These are phyloP conservation scores for Phalaenopsis equestris DNA, from an alignment of 106 monocot genomes.

Conservation along the genomic window DNA sequence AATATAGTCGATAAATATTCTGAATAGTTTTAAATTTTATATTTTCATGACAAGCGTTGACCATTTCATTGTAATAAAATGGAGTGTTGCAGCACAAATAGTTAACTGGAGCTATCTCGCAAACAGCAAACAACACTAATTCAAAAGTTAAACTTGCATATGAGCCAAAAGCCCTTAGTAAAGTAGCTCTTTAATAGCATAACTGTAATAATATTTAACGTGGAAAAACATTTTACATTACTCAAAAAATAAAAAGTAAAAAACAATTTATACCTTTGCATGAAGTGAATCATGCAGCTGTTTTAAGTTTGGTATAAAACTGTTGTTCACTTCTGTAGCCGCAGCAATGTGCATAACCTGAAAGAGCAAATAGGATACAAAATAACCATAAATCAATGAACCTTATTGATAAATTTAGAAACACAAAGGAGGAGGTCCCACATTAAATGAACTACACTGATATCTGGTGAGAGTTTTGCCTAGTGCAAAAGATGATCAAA, in stretches of 20 bases:
- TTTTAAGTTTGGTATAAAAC: conserved; percentile 69
- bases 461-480: neutral
- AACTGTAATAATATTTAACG: neutral
- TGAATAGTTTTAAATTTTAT: neutral
- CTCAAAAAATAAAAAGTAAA: neutral
- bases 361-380: conserved; percentile 9
- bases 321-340: conserved; percentile 74
- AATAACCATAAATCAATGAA: neutral
- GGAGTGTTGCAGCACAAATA: neutral
- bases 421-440: neutral
- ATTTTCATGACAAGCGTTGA: neutral
- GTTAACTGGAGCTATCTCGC: neutral
- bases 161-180: neutral
- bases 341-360: conserved; percentile 99
- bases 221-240: neutral
- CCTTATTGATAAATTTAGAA: neutral
- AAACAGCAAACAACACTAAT: neutral
- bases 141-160: neutral
- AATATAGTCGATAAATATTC: neutral
- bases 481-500: neutral
- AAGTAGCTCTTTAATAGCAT: neutral
- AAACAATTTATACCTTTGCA: conserved; percentile 43
- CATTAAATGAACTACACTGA: neutral
- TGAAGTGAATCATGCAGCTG: conserved; percentile 62
- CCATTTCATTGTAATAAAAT: neutral